Evolutionary conservation across 1,139 yeast genomes (phyloP).

Genomic region (Lodderomyces parapsilosis): DNA sequence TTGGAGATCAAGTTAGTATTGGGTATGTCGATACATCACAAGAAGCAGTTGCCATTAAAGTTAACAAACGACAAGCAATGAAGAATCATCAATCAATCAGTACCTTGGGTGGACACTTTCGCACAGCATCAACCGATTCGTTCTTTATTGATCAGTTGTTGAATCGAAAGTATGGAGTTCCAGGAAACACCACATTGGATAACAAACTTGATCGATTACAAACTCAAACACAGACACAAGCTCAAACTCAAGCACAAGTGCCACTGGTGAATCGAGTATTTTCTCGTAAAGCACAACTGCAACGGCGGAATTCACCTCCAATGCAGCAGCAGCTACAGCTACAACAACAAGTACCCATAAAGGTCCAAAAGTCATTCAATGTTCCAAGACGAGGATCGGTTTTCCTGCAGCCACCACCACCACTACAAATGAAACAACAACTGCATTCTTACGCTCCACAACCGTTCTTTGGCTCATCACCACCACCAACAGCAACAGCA

Average conservation of each 20-base stretch:
- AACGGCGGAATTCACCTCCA: slow-evolving; percentile 5
- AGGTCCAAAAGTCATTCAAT: not conserved
- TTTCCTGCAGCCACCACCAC: not conserved
- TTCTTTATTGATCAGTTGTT: slow-evolving; percentile 32
- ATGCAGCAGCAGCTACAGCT: slow-evolving; percentile 3
- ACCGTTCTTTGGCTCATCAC: not conserved
- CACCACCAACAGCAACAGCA: not conserved
- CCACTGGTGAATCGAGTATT: not conserved
- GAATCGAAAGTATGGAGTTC: slow-evolving; percentile 27
- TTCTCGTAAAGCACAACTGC: not conserved
- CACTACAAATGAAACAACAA: not conserved
- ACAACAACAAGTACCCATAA: not conserved
- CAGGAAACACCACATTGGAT: not conserved
- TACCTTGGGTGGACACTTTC: slow-evolving; percentile 27
- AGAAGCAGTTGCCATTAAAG: slow-evolving; percentile 18
- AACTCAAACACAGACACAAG: not conserved
- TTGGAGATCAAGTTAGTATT: not conserved
- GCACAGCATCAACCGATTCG: slow-evolving; percentile 38
- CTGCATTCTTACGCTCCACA: not conserved
- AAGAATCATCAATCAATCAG: slow-evolving; percentile 25
- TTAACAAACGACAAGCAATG: slow-evolving; percentile 7
- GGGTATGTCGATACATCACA: not conserved
- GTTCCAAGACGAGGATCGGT: slow-evolving; percentile 1
- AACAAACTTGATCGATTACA: not conserved
- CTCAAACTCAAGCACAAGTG: not conserved